Conservation (phyloP, 2,329 filamentous ascomycete genomes). For the Ophiosphaerella korrae region DNA sequence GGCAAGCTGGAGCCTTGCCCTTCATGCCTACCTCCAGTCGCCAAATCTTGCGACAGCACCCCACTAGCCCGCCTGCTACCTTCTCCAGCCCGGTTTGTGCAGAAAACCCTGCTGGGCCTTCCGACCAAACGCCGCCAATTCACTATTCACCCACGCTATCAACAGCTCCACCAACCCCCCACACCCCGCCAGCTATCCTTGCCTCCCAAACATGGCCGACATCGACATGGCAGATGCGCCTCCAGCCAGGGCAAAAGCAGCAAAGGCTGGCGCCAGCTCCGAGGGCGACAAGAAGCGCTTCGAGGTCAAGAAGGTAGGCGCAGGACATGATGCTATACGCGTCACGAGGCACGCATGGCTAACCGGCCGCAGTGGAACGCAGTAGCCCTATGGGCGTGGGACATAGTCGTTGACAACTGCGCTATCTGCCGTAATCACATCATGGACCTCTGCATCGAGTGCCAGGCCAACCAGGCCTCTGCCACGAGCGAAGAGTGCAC, state of each 20-base stretch:
- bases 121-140: neutral
- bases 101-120: neutral
- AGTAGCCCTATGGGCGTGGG: conserved; percentile 98
- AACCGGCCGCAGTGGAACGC: conserved; percentile 81
- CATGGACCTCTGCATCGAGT: conserved; percentile 99
- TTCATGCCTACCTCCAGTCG: conserved; percentile 3
- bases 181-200: conserved; percentile 22
- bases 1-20: conserved; percentile 18
- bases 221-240: conserved; percentile 94
- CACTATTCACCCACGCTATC: neutral
- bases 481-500: conserved; percentile 98
- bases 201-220: conserved; percentile 73
- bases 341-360: conserved; percentile 15
- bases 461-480: conserved; percentile 97
- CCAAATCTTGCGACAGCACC: neutral
- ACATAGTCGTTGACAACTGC: conserved; percentile 99
- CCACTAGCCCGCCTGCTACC: conserved; percentile 5
- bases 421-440: conserved; percentile 99
- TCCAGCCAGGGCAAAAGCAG: conserved; percentile 57
- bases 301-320: conserved; percentile 92
- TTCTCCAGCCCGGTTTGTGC: neutral
- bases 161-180: conserved; percentile 21
- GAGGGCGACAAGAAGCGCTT: conserved; percentile 86
- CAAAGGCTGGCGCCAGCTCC: conserved; percentile 58
- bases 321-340: neutral